A percentile compares a stretch with the other conserved stretches of the same genome.
phyloP scores from a whole-genome alignment of 2,329 filamentous ascomycete species.

The Colletotrichum tanaceti region DNA sequence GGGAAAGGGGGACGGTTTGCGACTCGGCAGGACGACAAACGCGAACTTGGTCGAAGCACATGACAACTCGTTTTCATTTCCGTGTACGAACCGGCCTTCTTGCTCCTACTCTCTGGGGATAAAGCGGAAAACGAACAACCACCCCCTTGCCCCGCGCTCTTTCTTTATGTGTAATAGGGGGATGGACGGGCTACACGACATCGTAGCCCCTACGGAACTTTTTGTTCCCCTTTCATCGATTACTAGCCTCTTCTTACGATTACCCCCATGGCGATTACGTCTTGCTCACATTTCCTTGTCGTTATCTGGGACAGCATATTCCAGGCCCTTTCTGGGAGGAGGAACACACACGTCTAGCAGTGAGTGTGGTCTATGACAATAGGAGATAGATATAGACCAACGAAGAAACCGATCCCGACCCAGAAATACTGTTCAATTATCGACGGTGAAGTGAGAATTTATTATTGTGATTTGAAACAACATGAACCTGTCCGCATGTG shows the following conservation, averaged over 20 bases:
- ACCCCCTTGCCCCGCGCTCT: background rate
- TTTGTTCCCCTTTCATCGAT: background rate
- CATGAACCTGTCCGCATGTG: background rate
- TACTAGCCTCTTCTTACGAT: slow-evolving; percentile 20
- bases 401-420: background rate
- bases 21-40: background rate
- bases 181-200: background rate
- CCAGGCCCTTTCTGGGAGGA: background rate
- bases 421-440: background rate
- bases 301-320: background rate
- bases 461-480: background rate
- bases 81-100: background rate
- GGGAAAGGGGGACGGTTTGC: background rate
- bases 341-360: background rate
- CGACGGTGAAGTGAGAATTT: background rate
- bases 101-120: background rate
- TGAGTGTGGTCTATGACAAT: slow-evolving; percentile 3
- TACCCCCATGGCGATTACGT: slow-evolving; percentile 36
- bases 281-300: slow-evolving; percentile 23
- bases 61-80: background rate
- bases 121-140: background rate
- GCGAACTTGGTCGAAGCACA: background rate
- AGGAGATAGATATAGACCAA: slow-evolving; percentile 6
- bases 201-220: background rate
- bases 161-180: background rate